Base-by-base conservation (phyloP, 31 red algal genomes). In the Odonthalia washingtoniensis region DNA sequence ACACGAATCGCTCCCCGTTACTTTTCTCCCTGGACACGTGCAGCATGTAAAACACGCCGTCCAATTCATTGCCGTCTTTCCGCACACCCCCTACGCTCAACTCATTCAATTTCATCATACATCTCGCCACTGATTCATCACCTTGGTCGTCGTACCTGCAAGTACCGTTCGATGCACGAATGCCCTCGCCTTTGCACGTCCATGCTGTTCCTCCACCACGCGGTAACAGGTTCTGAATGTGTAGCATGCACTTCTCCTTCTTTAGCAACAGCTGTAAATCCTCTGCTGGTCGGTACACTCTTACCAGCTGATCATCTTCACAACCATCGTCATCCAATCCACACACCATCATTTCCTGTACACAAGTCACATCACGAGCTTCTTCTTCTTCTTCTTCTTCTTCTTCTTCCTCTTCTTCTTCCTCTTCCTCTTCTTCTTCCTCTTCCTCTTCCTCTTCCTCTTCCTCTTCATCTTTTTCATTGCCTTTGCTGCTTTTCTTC, bases 271-370 rank as follows among this genome's bases (percentile, higher is more conserved):
- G 66, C 34, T 77, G 68, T 37, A 83, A 5, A 27, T 73, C 49
- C 42, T 90, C 87, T 1, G 87, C n/a, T 3, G 77, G 44, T 26
- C 82, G 81, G 53, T 90, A 90, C 18, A 90, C 82, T 80, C 87
- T 77, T 76, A 90, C 78, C 44, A 82, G 40, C 36, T 90, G 81
- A 30, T 78, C 61, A 4, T 67, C 70, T 73, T 21, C 33, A 3
- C 26, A 40, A 35, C 45, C 63, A 83, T 83, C 78, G 42, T 90
- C 87, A 27, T 66, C 67, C 5, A 76, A 38, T 9, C 87, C 87
- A 46, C 87, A 83, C 6, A 90, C 70, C 5, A 90, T 43, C 67
- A 90, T 26, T 30, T 90, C 87, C 38, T 75, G 66, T 30, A 90
- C 78, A 40, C 66, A 75, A 12, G 57, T 62, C 28, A 90, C 78